Evolutionary conservation across 306 rosid genomes (phyloP), one percentile per base, ranked within the genome.

Genomic region (Urtica urens): DNA sequence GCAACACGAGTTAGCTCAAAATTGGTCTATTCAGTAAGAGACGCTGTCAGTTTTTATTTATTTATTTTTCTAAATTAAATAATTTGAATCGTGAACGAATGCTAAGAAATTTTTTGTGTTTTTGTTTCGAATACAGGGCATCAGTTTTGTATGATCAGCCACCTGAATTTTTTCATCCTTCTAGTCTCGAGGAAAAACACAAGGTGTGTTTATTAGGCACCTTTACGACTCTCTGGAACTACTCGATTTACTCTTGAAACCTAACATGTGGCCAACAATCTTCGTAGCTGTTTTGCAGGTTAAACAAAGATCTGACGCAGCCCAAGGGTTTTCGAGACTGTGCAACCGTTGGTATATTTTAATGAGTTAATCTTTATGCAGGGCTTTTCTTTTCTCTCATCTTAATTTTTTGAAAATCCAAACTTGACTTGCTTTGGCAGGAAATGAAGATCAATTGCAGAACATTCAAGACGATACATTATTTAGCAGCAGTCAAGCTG

Each of bases 1-100:
- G 97, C 87, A 90, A 44, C 97, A 90, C 62, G 95, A 90, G 73
- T 71, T 90, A 79, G 87, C 84, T 54, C 95, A 90, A 71, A 90
- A 90, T 65, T 90, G 97, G 95, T 95, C 81, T 46, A 81, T 90
- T 42, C 74, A 74, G 97, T 90, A 79, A 72, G 93, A 49, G 60
- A 49, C n/a, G n/a, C n/a, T n/a, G 44, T 63, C 63, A 18, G 53
- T 73, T 78, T 46, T 63, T 53, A 29, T 34, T 18, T 51, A 15
- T 58, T 62, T 39, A 55, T 10, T 45, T 33, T 20, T 57, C 51
- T 26, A 15, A 51, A 41, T 43, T 29, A 15, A 17, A 49, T 67
- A 41, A 18, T 3, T 65, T 40, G 33, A n/a, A 43, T 16, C 20
- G 4, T 7, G 1, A 14, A 57, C 40, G 8, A 23, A 38, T 25